Base-by-base conservation (phyloP, 805 yeast genomes). In the Deakozyma indianensis region DNA sequence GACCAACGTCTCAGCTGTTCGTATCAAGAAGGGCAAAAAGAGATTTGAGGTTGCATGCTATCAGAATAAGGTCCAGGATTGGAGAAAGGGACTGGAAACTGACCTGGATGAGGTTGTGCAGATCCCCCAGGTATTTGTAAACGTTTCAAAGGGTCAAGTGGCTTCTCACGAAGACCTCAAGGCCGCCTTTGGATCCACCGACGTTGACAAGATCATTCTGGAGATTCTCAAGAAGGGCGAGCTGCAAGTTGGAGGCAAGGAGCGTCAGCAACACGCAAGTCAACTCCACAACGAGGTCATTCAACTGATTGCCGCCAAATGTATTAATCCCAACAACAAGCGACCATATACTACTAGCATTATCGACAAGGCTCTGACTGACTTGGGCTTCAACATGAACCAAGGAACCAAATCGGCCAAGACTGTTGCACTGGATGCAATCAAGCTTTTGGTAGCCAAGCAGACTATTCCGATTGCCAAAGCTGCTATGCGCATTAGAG, bases 11-110 rank as follows among this genome's bases (percentile, higher is more conserved):
- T 87, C 97, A 23, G 69, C 90, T 47, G 96, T 92, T 41, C 73
- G 92, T 42, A 78, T 92, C 77, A 83, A 82, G 56, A 87, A 85
- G 60, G 96, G 69, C 38, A 86, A 85, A 59, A 84, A 85, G 62
- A 69, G 96, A 52, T 92, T 87, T 55, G 98, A 92, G 63, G 74
- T 92, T 41, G 97, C 97, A 0, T 92, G 98, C 58, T 92, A 92
- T 61, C 95, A 85, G 58, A 92, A 92, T 57, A 92, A 92, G 59
- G 96, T 92, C 3, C 97, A 90, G 61, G 98, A 92, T 61, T 92
- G 87, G 77, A 71, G 96, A 54, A 73, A 75, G 50, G 83, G 82
- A 48, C 78, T 84, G 4, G 98, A 92, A 58, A 90, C 85, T 53
- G 96, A 92, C 59, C 61, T 92, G 5, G 97, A 92, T 65, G 98